These are phyloP conservation scores for Pseudogymnoascus sp. DNA, from an alignment of 2,329 filamentous ascomycete genomes.

Conservation along the genomic window DNA sequence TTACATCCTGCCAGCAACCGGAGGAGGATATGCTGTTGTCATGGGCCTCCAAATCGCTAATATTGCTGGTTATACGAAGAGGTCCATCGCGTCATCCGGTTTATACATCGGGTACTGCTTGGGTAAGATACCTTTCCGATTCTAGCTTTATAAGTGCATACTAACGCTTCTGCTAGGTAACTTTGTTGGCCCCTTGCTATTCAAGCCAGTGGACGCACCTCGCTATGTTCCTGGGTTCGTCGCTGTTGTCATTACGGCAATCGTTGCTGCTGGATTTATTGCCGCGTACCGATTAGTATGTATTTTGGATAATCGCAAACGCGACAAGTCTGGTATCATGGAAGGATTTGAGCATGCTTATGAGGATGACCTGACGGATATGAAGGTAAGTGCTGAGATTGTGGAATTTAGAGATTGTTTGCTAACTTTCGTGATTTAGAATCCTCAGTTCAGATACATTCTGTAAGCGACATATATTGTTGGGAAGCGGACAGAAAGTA, in stretches of 20 bases:
- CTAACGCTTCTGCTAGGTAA: background rate
- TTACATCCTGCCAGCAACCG: background rate
- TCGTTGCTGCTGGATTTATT: background rate
- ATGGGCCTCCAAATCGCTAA: slow-evolving; percentile 31
- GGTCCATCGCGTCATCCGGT: slow-evolving; percentile 43
- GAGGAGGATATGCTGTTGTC: slow-evolving; percentile 11
- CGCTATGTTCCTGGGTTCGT: slow-evolving; percentile 37
- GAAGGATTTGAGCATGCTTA: slow-evolving; percentile 15
- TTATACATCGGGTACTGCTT: slow-evolving; percentile 44
- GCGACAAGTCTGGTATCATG: slow-evolving; percentile 10
- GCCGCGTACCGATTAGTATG: slow-evolving; percentile 5
- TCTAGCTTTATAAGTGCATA: background rate
- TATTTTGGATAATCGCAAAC: background rate
- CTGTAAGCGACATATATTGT: background rate
- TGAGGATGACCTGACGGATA: slow-evolving; percentile 14
- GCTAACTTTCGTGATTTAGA: background rate
- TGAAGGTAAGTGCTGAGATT: slow-evolving; percentile 1
- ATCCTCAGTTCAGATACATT: slow-evolving; percentile 14
- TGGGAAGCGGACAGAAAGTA: background rate
- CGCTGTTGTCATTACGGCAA: slow-evolving; percentile 27
- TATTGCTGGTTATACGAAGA: slow-evolving; percentile 44
- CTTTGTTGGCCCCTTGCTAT: slow-evolving; percentile 36
- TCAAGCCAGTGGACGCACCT: slow-evolving; percentile 37
- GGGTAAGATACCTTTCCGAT: slow-evolving; percentile 49
- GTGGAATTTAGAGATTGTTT: background rate